These are phyloP conservation scores for Coriaria nepalensis DNA, from an alignment of 306 rosid species.

Conservation along the genomic window DNA sequence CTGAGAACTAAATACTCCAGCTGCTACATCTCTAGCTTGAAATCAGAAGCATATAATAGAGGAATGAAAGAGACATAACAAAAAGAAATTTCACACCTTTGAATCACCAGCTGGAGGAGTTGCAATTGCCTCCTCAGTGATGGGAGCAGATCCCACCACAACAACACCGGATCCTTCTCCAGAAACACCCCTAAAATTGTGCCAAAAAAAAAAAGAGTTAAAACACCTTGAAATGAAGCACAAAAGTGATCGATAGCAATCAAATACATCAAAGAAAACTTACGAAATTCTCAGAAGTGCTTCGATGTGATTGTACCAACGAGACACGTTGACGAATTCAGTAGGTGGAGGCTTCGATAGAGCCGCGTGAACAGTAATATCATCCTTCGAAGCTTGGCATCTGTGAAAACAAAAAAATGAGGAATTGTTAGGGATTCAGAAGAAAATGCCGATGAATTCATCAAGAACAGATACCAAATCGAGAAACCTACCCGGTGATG, in stretches of 20 bases:
- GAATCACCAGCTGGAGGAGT: slow-evolving; percentile 75
- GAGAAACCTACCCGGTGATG: slow-evolving; percentile 44
- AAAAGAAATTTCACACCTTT: slow-evolving; percentile 28
- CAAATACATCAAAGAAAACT: slow-evolving; percentile 12
- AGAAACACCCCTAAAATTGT: slow-evolving; percentile 53
- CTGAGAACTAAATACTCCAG: no score
- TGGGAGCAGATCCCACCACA: slow-evolving; percentile 39
- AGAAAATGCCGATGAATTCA: background rate
- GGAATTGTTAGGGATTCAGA: background rate
- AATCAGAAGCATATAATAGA: background rate
- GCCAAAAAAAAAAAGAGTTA: background rate
- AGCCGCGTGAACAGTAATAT: slow-evolving; percentile 56
- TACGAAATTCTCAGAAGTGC: slow-evolving; percentile 81
- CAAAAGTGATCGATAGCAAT: background rate
- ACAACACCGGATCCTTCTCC: slow-evolving; percentile 74
- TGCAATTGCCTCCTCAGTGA: slow-evolving; percentile 44
- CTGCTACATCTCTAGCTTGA: no score
- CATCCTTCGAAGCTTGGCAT: slow-evolving; percentile 83
- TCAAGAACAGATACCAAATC: no score
- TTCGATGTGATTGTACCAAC: slow-evolving; percentile 80
- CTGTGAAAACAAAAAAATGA: slow-evolving; percentile 15
- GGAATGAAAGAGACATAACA: background rate
- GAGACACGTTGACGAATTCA: slow-evolving; percentile 50
- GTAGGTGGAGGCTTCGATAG: slow-evolving; percentile 39
- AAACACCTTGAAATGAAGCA: background rate